Evolutionary conservation across 805 yeast genomes (phyloP), one percentile per base, ranked within the genome.

Genomic region (Cyberlindnera veronae): DNA sequence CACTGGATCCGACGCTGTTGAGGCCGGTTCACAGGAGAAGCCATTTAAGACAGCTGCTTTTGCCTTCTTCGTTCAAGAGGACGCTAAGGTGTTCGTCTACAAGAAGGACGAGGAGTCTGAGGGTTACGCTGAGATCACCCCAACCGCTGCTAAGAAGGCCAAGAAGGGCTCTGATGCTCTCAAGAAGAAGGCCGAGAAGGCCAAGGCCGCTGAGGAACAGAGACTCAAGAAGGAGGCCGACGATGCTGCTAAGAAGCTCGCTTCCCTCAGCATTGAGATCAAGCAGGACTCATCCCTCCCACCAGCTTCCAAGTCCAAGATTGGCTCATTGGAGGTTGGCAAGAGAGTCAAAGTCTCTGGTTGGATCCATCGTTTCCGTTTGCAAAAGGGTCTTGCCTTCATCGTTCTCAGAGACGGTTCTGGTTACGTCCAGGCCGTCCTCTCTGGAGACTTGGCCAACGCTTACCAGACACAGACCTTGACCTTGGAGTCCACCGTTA

Each of bases 311-410:
- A 77, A 69, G 57, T 73, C 79, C 62, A 90, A 87, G 67, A 76
- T 93, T 55, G 42, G 36, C 24, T 34, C 38, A 3, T 63, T 69
- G 46, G 53, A 72, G 9, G 72, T 88, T 30, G 93, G 79, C 42
- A 53, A 69, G 47, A 79, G 99, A 64, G 88, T 88, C 39, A 61
- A 72, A 41, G 82, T 91, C 32, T 80, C 79, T 50, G 99, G 99
- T 47, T 93, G 99, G 99, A 74, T 93, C 46, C 99, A 93, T 66
- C 83, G 99, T 63, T 72, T 95, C 55, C 82, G 99, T 65, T 54
- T 79, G 32, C 98, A 93, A 66, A 93, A 95, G 71, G 96, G 95
- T 33, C 76, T 88, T 34, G 93, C 84, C 14, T 93, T 93, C 62
- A 62, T 95, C 43, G 93, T 95, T 30, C 70, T 93, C 58, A 83